These are phyloP conservation scores for Fusarium mundagurra DNA, from an alignment of 2,329 filamentous ascomycete genomes.

Conservation along the genomic window DNA sequence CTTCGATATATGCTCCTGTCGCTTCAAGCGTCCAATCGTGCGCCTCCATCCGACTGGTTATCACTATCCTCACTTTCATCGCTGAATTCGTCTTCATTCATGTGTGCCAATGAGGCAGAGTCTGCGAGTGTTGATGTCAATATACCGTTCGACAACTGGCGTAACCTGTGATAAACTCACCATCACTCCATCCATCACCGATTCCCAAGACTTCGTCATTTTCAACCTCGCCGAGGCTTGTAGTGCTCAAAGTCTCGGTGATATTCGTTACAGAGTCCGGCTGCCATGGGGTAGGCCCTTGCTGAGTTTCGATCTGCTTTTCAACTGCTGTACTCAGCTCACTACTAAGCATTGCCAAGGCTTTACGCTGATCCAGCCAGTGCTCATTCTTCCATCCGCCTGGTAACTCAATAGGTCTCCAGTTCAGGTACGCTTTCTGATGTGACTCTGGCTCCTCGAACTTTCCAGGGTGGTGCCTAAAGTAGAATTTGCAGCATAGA, in stretches of 20 bases:
- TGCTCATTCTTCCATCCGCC: slow-evolving; percentile 4
- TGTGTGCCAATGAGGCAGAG: slow-evolving; percentile 10
- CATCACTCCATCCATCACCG: background rate
- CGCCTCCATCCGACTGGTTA: slow-evolving; percentile 25
- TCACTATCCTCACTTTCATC: background rate
- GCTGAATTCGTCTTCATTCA: background rate
- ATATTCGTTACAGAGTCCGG: slow-evolving; percentile 32
- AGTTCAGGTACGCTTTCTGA: slow-evolving; percentile 53
- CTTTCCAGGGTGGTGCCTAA: slow-evolving; percentile 50
- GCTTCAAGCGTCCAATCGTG: background rate
- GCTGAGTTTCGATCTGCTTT: slow-evolving; percentile 1
- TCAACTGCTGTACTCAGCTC: slow-evolving; percentile 14
- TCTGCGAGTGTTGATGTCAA: background rate
- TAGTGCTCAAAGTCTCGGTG: background rate
- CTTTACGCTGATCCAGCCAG: slow-evolving; percentile 17
- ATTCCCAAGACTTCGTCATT: background rate
- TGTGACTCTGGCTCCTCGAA: slow-evolving; percentile 49
- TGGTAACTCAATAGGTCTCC: slow-evolving; percentile 45
- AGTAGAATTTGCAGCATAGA: slow-evolving; percentile 59
- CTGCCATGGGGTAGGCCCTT: slow-evolving; percentile 2
- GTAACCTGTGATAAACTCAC: background rate
- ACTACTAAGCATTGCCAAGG: slow-evolving; percentile 7
- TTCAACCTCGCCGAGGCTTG: slow-evolving; percentile 1
- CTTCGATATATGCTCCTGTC: background rate
- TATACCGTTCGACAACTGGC: background rate